Evolutionary conservation across 768 basidiomycete genomes (phyloP), one percentile per base, ranked within the genome.

Genomic region (Suillus lakei): DNA sequence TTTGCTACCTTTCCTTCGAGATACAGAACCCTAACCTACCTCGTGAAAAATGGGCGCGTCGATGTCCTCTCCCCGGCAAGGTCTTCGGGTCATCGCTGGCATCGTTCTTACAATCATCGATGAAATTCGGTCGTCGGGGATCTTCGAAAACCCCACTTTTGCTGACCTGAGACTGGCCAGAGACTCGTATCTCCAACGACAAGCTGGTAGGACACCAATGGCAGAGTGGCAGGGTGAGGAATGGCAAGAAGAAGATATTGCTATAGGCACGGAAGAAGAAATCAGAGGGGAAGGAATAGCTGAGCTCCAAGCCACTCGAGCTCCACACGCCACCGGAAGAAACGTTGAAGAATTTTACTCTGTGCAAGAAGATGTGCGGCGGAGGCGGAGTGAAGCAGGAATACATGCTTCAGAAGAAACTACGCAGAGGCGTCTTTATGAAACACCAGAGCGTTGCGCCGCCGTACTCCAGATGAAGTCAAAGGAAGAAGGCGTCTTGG

Each of bases 111-210:
- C 26, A 41, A 41, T 59, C 39, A 21, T 59, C 3, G 26, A 59
- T 13, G 39, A 59, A 59, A 59, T 59, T 41, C 58, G 39, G 39
- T 12, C 38, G 13, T 59, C 58, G 4, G 7, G 18, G 3, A 41
- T 59, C 18, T 26, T 59, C 26, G 58, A 59, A 41, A 59, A 59
- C 12, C 58, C 58, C 12, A 59, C 18, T 59, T 59, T 59, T 26
- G 28, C 26, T 1, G 10, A 41, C 5, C 5, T 59, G 18, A 30
- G 39, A 59, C 26, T 3, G 3, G 58, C 58, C 18, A 59, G 58
- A 21, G 18, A 30, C 12, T 21, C 39, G 23, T 13, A 26, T 28
- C n/a, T 6, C 5, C 39, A 15, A 41, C 39, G 58, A 12, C 58
- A 59, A 30, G 15, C 18, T 30, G 3, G 9, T 18, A 21, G 39